A percentile compares a stretch with the other conserved stretches of the same genome.
Evolutionary conservation across 192 early-diverging fungal genomes (phyloP).

Genomic region (Blastocladiella britannica): DNA sequence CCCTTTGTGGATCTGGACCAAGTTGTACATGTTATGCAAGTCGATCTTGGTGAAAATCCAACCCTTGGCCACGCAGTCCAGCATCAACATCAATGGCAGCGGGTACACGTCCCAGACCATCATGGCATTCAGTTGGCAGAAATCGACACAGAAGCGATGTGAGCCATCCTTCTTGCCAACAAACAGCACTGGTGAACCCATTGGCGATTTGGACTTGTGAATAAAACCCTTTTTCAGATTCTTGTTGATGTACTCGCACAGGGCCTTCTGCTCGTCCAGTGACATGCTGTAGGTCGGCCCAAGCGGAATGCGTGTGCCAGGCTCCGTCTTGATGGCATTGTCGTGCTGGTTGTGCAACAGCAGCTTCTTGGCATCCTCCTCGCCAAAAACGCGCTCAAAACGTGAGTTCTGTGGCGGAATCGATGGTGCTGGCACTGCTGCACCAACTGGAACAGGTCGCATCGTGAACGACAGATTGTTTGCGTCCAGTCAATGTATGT

Average conservation of each 20-base stretch:
- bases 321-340: too few species aligned
- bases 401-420: too few species aligned
- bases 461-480: too few species aligned
- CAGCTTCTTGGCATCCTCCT: too few species aligned
- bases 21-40: constrained; percentile 16
- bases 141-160: constrained; percentile 11
- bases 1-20: constrained; percentile 10
- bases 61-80: background rate
- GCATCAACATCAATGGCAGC: constrained; percentile 7
- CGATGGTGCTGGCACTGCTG: too few species aligned
- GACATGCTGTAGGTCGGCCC: too few species aligned
- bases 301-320: too few species aligned
- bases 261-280: background rate
- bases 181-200: constrained; percentile 6
- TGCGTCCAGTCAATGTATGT: too few species aligned
- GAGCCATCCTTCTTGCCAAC: constrained; percentile 13
- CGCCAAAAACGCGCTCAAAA: too few species aligned
- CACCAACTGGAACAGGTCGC: too few species aligned
- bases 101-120: constrained; percentile 10
- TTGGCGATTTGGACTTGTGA: constrained; percentile 3
- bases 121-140: constrained; percentile 12
- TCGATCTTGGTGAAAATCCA: constrained; percentile 9
- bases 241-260: too few species aligned
- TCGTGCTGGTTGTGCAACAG: too few species aligned
- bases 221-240: constrained; percentile 5